Conservation (phyloP, 345 rosid genomes). For the Zanthoxylum bungeanum region DNA sequence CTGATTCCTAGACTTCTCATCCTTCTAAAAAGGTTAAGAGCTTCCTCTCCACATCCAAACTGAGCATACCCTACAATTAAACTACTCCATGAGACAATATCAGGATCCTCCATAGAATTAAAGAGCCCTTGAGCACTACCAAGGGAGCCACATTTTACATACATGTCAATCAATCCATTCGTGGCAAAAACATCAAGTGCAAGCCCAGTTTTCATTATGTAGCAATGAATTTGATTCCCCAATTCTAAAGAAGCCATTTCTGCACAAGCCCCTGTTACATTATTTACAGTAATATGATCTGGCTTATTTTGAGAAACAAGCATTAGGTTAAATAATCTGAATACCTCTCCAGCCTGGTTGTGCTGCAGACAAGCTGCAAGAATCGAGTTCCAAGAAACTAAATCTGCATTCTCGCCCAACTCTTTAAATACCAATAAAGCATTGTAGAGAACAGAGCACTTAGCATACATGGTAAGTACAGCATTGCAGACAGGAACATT, state of each 20-base stretch:
- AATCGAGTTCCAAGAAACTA: slow-evolving; percentile 71
- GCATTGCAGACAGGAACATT: slow-evolving; percentile 48
- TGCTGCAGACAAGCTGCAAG: slow-evolving; percentile 63
- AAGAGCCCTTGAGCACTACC: slow-evolving; percentile 44
- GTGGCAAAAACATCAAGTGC: slow-evolving; percentile 36
- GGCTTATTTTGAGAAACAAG: slow-evolving; percentile 41
- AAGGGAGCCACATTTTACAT: slow-evolving; percentile 70
- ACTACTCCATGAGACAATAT: slow-evolving; percentile 76
- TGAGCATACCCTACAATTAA: slow-evolving; percentile 75
- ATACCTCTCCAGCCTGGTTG: slow-evolving; percentile 43
- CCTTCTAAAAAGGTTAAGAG: slow-evolving; percentile 48
- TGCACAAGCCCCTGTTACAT: slow-evolving; percentile 54
- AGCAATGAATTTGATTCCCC: slow-evolving; percentile 65
- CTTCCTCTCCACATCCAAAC: slow-evolving; percentile 66
- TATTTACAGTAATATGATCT: slow-evolving; percentile 50
- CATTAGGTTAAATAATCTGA: slow-evolving; percentile 56
- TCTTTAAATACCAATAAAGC: slow-evolving; percentile 53
- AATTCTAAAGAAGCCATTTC: slow-evolving; percentile 59
- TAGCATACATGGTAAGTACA: slow-evolving; percentile 56
- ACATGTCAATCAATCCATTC: slow-evolving; percentile 71
- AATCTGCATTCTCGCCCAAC: slow-evolving; percentile 41
- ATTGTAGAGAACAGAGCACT: slow-evolving; percentile 36
- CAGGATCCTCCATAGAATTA: slow-evolving; percentile 44
- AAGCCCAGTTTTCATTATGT: slow-evolving; percentile 47
- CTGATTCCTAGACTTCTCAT: slow-evolving; percentile 48